Evolutionary conservation across 345 rosid genomes (phyloP).

Genomic region (Conringia planisiliqua): DNA sequence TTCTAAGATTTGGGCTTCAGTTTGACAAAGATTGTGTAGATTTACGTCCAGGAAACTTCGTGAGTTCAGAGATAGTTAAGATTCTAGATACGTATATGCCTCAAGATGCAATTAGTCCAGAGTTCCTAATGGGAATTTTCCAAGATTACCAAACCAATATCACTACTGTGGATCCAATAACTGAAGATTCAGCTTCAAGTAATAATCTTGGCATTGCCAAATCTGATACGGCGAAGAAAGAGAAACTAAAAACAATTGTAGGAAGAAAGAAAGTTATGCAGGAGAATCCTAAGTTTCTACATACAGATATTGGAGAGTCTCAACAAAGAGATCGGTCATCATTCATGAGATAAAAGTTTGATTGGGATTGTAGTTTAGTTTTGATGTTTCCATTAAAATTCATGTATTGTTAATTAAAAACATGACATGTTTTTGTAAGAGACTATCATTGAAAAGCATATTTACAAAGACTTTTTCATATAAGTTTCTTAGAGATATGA

Average conservation of each 20-base stretch:
- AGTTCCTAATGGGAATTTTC: background rate
- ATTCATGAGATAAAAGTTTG: background rate
- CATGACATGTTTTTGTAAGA: too few relatives aligned
- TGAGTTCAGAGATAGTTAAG: slow-evolving; percentile 9
- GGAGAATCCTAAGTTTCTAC: background rate
- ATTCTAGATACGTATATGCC: slow-evolving; percentile 4
- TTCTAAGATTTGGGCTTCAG: slow-evolving; percentile 25
- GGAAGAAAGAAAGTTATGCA: background rate
- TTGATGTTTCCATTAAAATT: background rate
- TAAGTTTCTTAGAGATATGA: too few relatives aligned
- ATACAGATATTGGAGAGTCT: slow-evolving; percentile 6
- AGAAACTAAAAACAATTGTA: background rate
- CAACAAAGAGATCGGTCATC: slow-evolving; percentile 13
- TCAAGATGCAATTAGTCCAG: background rate
- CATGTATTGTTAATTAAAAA: background rate
- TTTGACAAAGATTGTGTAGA: slow-evolving; percentile 34
- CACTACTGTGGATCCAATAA: background rate
- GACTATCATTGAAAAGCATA: too few relatives aligned
- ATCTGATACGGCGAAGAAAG: background rate
- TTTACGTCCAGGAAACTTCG: slow-evolving; percentile 27
- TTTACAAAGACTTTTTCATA: too few relatives aligned
- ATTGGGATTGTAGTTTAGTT: background rate
- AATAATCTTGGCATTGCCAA: background rate
- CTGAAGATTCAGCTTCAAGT: background rate
- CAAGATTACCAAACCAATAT: background rate